Base-by-base conservation (phyloP, 1,284 basidiomycete species). In the Quambalaria eucalypti region DNA sequence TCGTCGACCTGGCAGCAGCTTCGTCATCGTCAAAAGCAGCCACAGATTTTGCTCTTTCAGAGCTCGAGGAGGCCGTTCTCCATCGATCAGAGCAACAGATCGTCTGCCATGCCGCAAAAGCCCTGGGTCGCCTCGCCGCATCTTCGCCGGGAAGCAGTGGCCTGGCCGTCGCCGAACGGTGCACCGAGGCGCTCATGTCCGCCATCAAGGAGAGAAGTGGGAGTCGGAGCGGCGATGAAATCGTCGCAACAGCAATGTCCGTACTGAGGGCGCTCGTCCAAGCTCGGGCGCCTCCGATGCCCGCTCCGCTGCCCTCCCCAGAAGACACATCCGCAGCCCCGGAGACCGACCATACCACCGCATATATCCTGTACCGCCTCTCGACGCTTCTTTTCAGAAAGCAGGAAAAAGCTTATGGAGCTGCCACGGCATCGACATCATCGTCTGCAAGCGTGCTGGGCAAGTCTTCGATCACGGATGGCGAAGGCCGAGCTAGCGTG, bases 401-500 rank as follows among this genome's bases (percentile, higher is more conserved):
- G 16, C 16, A 39, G 5, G 36, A 39, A 5, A 39, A 39, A 21
- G 10, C 10, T 4, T 39, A n/a, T 14, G 16, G 16, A 14, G 10
- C 16, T 21, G 36, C 16, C 10, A 21, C 16, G 4, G 36, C 16
- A 14, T 39, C 36, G 21, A 39, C 10, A 12, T n/a, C n/a, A n/a
- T 39, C 36, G 10, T n/a, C 10, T 39, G 4, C 36, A 14, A n/a
- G 63, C 28, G 50, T 69, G 12, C 40, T 71, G 28, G 67, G 65
- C 28, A 66, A 64, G 31, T 59, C 64, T 3, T 57, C 66, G 2
- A 60, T 71, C 25, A 48, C 57, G 0, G 56, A 65, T 38, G 57
- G 59, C 0, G 54, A 54, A 23, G 67, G 65, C 14, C n/a, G 69
- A 44, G 65, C 65, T 2, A 59, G 49, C 49, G 62, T 72, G 29